Evolutionary conservation across 306 rosid species (phyloP), one percentile per base, ranked within the genome.

Genomic region (Abrus precatorius): DNA sequence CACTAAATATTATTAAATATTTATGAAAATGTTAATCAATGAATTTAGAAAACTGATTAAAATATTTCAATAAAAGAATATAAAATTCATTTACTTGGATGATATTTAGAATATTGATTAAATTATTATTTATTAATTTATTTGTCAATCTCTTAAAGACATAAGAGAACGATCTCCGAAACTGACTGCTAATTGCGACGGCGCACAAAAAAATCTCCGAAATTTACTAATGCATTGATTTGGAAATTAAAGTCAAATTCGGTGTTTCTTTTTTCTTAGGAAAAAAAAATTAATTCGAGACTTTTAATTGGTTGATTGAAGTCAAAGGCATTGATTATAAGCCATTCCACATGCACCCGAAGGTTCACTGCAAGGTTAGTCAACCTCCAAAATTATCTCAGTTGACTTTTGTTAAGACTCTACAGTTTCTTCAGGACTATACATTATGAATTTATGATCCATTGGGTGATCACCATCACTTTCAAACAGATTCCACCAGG

Each of bases 361-460:
- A 83, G 20, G 20, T 20, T 20, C 20, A 20, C 20, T 20, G 20
- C 20, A 20, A 20, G 20, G 20, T 20, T 20, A 75, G 91, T 92
- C 91, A 90, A 84, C 54, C 87, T 72, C 77, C 72, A 80, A 82
- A 74, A 86, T 88, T 68, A 89, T 88, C 81, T 36, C 74, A 29
- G 81, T 81, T 88, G 93, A 92, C 92, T 82, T 83, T 2, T 63
- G 32, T 52, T 7, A 34, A 65, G 45, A 52, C 48, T 75, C 64
- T 84, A 75, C 72, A 80, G 63, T 40, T 48, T 54, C 69, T 86
- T 90, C 20, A 20, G 20, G 92, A 92, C 92, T 49, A 20, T 20
- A 20, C 20, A 20, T 20, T 20, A 20, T 20, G 20, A 20, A 49
- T 49, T 90, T 83, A 3, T 79, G 44, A 30, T 74, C 85, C 83